phyloP scores from a whole-genome alignment of 148 eudicot species.

The Nepenthes gracilis region DNA sequence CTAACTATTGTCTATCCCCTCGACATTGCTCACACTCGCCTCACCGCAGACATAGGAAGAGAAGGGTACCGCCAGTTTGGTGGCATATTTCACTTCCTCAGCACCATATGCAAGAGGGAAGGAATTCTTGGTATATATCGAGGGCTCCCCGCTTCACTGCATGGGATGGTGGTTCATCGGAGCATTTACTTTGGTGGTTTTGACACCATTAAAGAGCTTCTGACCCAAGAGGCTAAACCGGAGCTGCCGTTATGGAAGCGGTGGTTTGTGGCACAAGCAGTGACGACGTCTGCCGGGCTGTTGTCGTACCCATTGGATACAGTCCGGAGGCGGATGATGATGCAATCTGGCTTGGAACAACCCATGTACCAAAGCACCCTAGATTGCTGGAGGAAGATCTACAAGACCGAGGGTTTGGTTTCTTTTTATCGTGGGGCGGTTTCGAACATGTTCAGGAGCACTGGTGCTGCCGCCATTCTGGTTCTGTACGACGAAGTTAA shows the following conservation, averaged over 20 bases:
- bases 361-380: conserved; percentile 65
- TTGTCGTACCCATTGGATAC: conserved; percentile 89
- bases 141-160: conserved; percentile 92
- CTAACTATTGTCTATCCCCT: conserved; percentile 80
- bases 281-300: conserved; percentile 87
- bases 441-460: conserved; percentile 85
- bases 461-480: conserved; percentile 91
- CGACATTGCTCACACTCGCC: conserved; percentile 95
- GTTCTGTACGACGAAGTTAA: conserved; percentile 87
- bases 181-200: conserved; percentile 94
- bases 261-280: conserved; percentile 80
- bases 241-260: conserved; percentile 84
- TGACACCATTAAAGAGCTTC: conserved; percentile 72
- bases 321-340: conserved; percentile 94
- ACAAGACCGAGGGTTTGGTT: conserved; percentile 47
- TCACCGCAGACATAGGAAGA: conserved; percentile 79
- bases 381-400: conserved; percentile 90
- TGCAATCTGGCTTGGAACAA: conserved; percentile 74
- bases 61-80: conserved; percentile 60
- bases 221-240: conserved; percentile 36
- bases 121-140: conserved; percentile 76
- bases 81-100: conserved; percentile 70
- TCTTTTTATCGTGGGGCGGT: conserved; percentile 89
- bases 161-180: conserved; percentile 88
- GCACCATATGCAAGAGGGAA: conserved; percentile 36